Evolutionary conservation across 768 basidiomycete genomes (phyloP).

Genomic region (Mycena leptocephala): DNA sequence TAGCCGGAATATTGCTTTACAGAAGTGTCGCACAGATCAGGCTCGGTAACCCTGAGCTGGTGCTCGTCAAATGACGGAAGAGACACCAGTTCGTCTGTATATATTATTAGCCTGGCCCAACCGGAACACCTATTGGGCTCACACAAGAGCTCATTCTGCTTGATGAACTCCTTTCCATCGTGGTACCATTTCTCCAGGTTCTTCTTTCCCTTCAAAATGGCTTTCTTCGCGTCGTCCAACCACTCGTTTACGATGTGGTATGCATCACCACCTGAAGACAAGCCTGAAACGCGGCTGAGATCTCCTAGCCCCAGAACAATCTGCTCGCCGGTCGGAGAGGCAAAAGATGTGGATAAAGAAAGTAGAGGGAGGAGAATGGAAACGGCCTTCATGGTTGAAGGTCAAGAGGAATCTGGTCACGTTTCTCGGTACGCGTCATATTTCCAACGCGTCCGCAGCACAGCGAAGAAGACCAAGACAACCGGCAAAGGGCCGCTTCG

Average conservation of each 20-base stretch:
- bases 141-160: constrained; percentile 84
- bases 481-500: too few relatives aligned
- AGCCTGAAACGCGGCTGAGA: constrained; percentile 37
- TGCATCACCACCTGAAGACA: constrained; percentile 35
- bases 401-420: not conserved
- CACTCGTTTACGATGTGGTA: constrained; percentile 49
- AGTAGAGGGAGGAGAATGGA: constrained; percentile 53
- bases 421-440: too few relatives aligned
- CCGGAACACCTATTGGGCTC: not conserved
- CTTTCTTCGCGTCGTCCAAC: constrained; percentile 60
- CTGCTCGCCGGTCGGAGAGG: constrained; percentile 62
- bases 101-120: not conserved
- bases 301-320: constrained; percentile 58
- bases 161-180: constrained; percentile 76
- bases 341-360: constrained; percentile 51
- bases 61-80: constrained; percentile 67
- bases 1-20: constrained; percentile 90
- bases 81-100: constrained; percentile 75
- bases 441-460: too few relatives aligned
- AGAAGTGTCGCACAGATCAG: constrained; percentile 83
- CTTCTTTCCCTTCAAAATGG: constrained; percentile 61
- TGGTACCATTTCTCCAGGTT: constrained; percentile 76
- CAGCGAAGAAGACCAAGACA: too few relatives aligned
- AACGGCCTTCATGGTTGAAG: constrained; percentile 56
- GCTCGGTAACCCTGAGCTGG: constrained; percentile 75